Evolutionary conservation across 202 grass and related monocot species (phyloP).

Genomic region (Zizania palustris): DNA sequence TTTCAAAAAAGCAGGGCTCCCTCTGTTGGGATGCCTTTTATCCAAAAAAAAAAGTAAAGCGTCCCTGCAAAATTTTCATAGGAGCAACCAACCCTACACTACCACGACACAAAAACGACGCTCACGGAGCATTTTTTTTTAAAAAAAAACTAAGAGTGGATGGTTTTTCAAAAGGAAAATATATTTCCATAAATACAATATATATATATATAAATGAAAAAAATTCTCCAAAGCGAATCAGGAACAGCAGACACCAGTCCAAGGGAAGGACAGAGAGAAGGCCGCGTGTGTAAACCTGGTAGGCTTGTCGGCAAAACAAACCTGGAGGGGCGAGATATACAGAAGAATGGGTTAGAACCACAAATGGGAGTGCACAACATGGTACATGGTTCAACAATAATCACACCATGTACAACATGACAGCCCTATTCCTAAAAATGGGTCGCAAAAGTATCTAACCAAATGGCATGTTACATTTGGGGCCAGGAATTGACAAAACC

Average conservation of each 20-base stretch:
- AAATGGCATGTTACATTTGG: constrained; percentile 50
- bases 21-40: no score
- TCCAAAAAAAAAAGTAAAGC: no score
- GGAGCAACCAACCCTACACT: no score
- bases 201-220: no score
- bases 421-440: constrained; percentile 53
- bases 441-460: constrained; percentile 44
- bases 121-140: no score
- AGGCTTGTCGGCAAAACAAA: constrained; percentile 2
- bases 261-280: not conserved
- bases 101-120: no score
- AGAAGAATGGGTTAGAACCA: constrained; percentile 48
- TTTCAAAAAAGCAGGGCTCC: no score
- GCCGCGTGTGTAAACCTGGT: not conserved
- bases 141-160: no score
- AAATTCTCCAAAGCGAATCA: no score
- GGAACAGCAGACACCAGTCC: not conserved
- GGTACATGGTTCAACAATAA: constrained; percentile 57
- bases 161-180: no score
- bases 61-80: no score
- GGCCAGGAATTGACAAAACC: constrained; percentile 42
- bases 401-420: constrained; percentile 73
- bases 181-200: no score
- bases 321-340: constrained; percentile 12
- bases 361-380: constrained; percentile 42